Evolutionary conservation across 2,329 filamentous ascomycete species (phyloP).

Genomic region (Talaromyces verruculosus): DNA sequence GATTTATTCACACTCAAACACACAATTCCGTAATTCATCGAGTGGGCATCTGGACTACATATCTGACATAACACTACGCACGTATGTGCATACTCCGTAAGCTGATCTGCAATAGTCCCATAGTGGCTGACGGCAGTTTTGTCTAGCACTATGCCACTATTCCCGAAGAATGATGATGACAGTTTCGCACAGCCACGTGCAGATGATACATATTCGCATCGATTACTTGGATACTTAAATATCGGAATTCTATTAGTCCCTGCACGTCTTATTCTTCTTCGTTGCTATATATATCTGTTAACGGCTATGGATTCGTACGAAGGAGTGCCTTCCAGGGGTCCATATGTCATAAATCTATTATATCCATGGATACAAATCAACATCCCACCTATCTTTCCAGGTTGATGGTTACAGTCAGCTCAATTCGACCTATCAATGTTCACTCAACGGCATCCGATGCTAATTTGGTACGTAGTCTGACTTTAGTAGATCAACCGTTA

Average conservation of each 20-base stretch:
- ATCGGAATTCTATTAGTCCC: background rate
- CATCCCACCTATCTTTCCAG: background rate
- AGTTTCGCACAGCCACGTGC: background rate
- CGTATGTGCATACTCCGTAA: background rate
- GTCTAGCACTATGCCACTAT: background rate
- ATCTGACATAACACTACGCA: background rate
- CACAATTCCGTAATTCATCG: background rate
- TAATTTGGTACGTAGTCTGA: too few species aligned
- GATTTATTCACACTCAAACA: background rate
- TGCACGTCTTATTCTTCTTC: too few species aligned
- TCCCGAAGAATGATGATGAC: background rate
- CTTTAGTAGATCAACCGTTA: background rate
- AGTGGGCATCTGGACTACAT: background rate
- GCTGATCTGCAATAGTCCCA: background rate
- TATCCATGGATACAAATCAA: too few species aligned
- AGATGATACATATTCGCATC: background rate
- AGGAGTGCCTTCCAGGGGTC: too few species aligned
- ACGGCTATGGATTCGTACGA: too few species aligned
- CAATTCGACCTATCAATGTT: background rate
- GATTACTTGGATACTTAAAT: background rate
- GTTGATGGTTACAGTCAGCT: background rate
- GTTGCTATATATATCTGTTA: too few species aligned
- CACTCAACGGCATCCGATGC: too few species aligned
- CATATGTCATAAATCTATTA: too few species aligned
- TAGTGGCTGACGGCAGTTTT: background rate